phyloP scores from a whole-genome alignment of 108 stramenopile genomes.

The Cyclotella cryptica region DNA sequence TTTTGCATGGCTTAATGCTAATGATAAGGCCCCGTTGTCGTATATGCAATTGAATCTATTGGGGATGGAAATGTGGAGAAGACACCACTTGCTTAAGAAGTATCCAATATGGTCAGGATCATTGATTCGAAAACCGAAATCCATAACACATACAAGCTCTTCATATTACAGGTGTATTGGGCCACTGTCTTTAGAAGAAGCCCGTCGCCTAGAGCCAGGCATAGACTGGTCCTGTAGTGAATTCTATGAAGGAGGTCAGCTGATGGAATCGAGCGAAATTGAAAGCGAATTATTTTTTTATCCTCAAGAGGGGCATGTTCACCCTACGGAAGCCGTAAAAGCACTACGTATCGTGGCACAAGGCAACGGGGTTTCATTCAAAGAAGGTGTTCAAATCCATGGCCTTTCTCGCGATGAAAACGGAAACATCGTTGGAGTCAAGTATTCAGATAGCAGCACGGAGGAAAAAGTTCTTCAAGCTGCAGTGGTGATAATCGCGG shows the following conservation, averaged over 20 bases:
- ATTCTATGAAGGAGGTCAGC: constrained; percentile 36
- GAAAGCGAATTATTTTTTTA: constrained; percentile 53
- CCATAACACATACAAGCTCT: neutral
- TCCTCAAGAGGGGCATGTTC: constrained; percentile 70
- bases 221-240: constrained; percentile 12
- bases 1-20: constrained; percentile 80
- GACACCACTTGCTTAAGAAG: constrained; percentile 43
- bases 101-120: constrained; percentile 61
- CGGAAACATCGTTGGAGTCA: constrained; percentile 30
- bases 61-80: constrained; percentile 66
- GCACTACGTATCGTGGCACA: constrained; percentile 46
- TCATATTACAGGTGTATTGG: constrained; percentile 35
- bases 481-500: constrained; percentile 62
- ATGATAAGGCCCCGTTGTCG: constrained; percentile 58
- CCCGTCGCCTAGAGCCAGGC: constrained; percentile 32
- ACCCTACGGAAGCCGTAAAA: constrained; percentile 55
- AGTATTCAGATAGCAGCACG: constrained; percentile 18
- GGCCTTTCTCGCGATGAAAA: constrained; percentile 38
- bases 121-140: constrained; percentile 45
- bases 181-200: constrained; percentile 31
- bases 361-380: constrained; percentile 49
- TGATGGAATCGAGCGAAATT: constrained; percentile 6
- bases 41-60: constrained; percentile 67
- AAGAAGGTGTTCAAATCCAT: constrained; percentile 36
- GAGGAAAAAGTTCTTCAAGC: constrained; percentile 17